These are phyloP conservation scores for Limnanthes douglasii DNA, from an alignment of 345 rosid genomes.

Conservation along the genomic window DNA sequence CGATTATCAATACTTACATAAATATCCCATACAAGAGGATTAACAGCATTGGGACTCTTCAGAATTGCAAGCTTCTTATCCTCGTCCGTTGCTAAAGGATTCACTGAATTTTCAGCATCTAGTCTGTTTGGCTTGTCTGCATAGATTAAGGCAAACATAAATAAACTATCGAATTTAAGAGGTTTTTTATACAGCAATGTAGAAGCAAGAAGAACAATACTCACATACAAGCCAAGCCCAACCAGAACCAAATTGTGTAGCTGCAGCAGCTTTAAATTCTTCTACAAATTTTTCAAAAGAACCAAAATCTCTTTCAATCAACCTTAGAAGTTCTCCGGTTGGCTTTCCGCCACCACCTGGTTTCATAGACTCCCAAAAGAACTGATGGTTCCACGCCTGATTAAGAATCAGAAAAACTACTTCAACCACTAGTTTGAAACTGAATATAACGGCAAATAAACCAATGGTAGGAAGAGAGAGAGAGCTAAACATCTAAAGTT, in stretches of 20 bases:
- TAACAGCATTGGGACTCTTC: constrained; percentile 86
- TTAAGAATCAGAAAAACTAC: constrained; percentile 5
- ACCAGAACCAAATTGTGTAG: constrained; percentile 86
- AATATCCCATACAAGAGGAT: constrained; percentile 88
- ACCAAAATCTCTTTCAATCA: constrained; percentile 80
- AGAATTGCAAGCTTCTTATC: constrained; percentile 71
- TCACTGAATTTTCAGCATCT: constrained; percentile 43
- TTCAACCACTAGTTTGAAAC: not conserved
- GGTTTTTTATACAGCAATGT: constrained; percentile 2
- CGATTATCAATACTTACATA: constrained; percentile 29
- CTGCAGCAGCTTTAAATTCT: constrained; percentile 56
- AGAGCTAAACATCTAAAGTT: too few species aligned
- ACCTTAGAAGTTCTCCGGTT: constrained; percentile 48
- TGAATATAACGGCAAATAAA: not conserved
- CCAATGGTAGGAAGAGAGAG: not conserved
- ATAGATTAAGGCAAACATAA: constrained; percentile 7
- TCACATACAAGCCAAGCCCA: constrained; percentile 95
- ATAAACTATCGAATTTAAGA: not conserved
- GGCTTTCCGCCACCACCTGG: constrained; percentile 96
- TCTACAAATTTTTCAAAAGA: constrained; percentile 40
- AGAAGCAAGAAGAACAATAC: constrained; percentile 10
- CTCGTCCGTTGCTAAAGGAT: constrained; percentile 56
- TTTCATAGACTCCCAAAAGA: constrained; percentile 89
- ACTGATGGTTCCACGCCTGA: constrained; percentile 92
- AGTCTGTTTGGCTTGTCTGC: constrained; percentile 75